Evolutionary conservation across 495 filamentous ascomycete species (phyloP), one percentile per base, ranked within the genome.

Genomic region (Polyplosphaeria fusca): DNA sequence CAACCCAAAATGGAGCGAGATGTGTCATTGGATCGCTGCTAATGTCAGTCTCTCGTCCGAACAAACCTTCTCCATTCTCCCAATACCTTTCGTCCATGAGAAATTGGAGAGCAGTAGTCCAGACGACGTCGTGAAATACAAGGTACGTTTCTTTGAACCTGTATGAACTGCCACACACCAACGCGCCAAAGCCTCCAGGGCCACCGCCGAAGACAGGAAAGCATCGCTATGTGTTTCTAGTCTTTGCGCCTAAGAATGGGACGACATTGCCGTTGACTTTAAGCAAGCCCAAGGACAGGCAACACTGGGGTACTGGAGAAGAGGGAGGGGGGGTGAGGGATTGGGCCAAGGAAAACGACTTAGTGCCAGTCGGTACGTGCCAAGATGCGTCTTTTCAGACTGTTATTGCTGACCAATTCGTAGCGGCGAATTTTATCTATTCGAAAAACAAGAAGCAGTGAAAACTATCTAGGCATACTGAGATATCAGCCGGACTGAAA

Each of bases 11-110:
- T 86, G 79, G 79, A 76, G 76, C n/a, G 82, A 89, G 67, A 79
- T 85, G 68, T 88, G 85, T 67, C 85, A 88, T 66, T 87, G 84
- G 85, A 79, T 88, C 65, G 74, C 74, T 3, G 76, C 78, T 2
- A 75, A 70, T 41, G 49, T 80, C 11, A 67, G 39, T 1, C 30
- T 57, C 9, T 55, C 61, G 2, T 14, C 7, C 20, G 11, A 23
- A 19, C 25, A 32, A 9, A 32, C 24, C 1, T 22, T 38, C 66
- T 16, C 45, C 68, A 40, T 56, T 50, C 12, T 56, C 47, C 47
- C 62, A 25, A 25, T 44, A 39, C 59, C 47, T 52, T 2, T 35
- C 68, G 7, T 42, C 41, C 11, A 42, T 5, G 39, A 19, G 16
- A 48, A 47, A 26, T 20, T 11, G 41, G n/a, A 26, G 43, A 39